These are phyloP conservation scores for Debaryomycetaceae sp. DNA, from an alignment of 1,139 yeast species.

Conservation along the genomic window DNA sequence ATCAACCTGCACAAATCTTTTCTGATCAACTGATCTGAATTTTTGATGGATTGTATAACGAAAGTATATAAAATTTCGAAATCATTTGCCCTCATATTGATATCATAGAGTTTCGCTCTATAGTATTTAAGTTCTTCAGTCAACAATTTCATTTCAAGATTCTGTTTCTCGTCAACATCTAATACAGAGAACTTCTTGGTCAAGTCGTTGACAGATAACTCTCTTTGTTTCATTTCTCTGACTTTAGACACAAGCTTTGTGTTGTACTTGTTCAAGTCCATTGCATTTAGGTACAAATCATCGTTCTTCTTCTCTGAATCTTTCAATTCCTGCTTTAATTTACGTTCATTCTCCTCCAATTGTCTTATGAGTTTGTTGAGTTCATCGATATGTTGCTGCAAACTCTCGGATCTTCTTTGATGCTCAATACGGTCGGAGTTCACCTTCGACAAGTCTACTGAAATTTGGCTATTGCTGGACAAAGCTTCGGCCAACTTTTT, in stretches of 20 bases:
- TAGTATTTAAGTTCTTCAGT: constrained; percentile 32
- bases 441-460: constrained; percentile 10
- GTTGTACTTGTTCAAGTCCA: constrained; percentile 4
- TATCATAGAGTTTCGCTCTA: constrained; percentile 36
- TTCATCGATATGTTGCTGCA: constrained; percentile 14
- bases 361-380: constrained; percentile 18
- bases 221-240: constrained; percentile 15
- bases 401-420: constrained; percentile 9
- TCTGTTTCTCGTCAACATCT: constrained; percentile 3
- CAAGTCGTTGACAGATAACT: constrained; percentile 13
- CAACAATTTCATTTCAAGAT: constrained; percentile 9
- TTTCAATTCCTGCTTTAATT: constrained; percentile 26
- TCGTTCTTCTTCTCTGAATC: constrained; percentile 18
- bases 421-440: constrained; percentile 10
- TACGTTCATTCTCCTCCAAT: constrained; percentile 18
- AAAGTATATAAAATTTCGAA: constrained; percentile 51
- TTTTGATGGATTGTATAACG: constrained; percentile 43
- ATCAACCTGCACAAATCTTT: constrained; percentile 43
- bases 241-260: constrained; percentile 2
- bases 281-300: constrained; percentile 2
- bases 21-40: constrained; percentile 36
- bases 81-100: constrained; percentile 42
- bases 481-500: constrained; percentile 17
- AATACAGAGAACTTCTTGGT: constrained; percentile 6
- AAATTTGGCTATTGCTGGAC: constrained; percentile 9